These are phyloP conservation scores for Dictyostelium citrinum DNA, from an alignment of 78 protist species.

Conservation along the genomic window DNA sequence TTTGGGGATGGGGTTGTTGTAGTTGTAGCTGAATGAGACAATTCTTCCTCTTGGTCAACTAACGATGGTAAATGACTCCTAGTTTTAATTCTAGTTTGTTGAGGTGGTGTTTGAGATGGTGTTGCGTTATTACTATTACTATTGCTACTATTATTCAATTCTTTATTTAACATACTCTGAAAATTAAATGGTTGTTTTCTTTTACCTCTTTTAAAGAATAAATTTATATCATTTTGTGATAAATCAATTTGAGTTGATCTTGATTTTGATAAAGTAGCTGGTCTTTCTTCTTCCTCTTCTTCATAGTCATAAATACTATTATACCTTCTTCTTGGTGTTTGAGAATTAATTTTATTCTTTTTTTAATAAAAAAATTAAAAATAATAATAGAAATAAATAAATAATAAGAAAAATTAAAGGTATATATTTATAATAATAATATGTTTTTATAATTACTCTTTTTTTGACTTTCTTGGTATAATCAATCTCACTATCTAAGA, in stretches of 20 bases:
- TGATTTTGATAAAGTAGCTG: not conserved
- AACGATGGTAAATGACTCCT: not conserved
- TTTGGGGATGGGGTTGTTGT: not conserved
- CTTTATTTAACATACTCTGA: not conserved
- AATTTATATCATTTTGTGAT: not conserved
- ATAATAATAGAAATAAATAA: not conserved
- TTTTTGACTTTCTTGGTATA: not conserved
- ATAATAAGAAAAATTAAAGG: not conserved
- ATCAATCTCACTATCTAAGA: not conserved
- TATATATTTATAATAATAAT: no score
- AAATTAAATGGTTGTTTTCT: not conserved
- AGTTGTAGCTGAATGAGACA: not conserved
- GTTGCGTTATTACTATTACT: not conserved
- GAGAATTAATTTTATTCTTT: not conserved
- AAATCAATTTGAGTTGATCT: not conserved
- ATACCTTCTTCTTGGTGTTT: not conserved
- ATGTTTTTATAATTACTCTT: not conserved
- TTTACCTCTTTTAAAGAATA: not conserved
- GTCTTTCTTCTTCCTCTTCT: constrained; percentile 19
- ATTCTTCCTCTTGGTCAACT: not conserved
- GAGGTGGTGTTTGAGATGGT: not conserved
- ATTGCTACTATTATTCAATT: not conserved
- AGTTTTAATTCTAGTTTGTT: not conserved
- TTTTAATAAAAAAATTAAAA: no score
- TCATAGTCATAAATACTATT: not conserved